Percentiles rank a stretch among this genome's conserved stretches.
phyloP scores from a whole-genome alignment of 2,329 filamentous ascomycete species.

The Trichophyton equinum region DNA sequence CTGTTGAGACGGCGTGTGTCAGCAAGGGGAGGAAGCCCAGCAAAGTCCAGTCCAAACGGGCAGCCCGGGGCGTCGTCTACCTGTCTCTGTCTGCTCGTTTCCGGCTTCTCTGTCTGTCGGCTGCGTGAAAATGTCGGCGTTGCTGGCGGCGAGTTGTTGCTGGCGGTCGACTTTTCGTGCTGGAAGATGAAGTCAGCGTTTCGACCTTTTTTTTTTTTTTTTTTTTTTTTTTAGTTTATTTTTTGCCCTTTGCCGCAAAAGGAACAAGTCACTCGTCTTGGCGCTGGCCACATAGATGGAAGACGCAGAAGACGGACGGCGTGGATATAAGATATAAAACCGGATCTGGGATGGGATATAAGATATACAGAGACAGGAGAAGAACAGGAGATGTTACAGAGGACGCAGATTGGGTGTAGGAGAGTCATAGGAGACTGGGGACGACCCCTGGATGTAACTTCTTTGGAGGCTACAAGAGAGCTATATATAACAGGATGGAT shows the following conservation, averaged over 20 bases:
- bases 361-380: too few species aligned
- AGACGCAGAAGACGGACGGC: neutral
- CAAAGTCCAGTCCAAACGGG: neutral
- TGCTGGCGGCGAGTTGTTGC: neutral
- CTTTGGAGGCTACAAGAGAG: neutral
- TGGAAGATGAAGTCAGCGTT: neutral
- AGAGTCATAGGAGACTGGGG: too few species aligned
- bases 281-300: neutral
- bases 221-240: neutral
- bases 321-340: too few species aligned
- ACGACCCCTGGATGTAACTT: too few species aligned
- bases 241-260: neutral
- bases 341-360: too few species aligned
- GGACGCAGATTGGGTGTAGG: too few species aligned
- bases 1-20: neutral
- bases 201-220: neutral
- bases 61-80: neutral
- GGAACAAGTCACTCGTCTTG: neutral
- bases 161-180: neutral
- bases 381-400: too few species aligned
- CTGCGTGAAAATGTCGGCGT: neutral
- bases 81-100: neutral
- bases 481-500: neutral
- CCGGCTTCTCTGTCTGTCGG: neutral
- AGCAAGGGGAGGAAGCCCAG: neutral